These are phyloP conservation scores for Patellaria atrata DNA, from an alignment of 495 filamentous ascomycete species.

Conservation along the genomic window DNA sequence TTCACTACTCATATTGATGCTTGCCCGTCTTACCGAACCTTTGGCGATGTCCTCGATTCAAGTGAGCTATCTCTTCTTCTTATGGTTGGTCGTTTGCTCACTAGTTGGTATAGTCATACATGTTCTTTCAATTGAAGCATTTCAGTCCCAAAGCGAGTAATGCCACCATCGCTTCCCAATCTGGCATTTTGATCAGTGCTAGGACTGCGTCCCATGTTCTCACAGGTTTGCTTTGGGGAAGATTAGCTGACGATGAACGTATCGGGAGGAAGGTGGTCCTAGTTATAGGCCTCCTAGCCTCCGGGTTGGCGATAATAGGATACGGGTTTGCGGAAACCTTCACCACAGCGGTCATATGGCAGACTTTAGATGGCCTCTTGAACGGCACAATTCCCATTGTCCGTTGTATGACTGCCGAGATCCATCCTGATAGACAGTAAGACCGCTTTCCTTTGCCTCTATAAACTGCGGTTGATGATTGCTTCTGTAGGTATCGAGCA, in stretches of 20 bases:
- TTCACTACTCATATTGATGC: no score
- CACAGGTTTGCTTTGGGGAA: slow-evolving; percentile 9
- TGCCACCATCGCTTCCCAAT: slow-evolving; percentile 4
- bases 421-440: slow-evolving; percentile 9
- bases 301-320: slow-evolving; percentile 1
- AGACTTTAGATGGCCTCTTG: slow-evolving; percentile 6
- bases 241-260: slow-evolving; percentile 5
- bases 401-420: slow-evolving; percentile 7
- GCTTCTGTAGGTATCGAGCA: slow-evolving; percentile 2
- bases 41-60: no score
- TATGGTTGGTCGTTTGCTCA: no score
- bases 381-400: slow-evolving; percentile 7
- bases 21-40: no score
- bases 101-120: slow-evolving; percentile 8
- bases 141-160: slow-evolving; percentile 2
- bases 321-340: slow-evolving; percentile 7
- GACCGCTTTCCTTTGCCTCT: neutral
- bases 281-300: slow-evolving; percentile 3
- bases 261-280: slow-evolving; percentile 7
- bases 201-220: slow-evolving; percentile 6
- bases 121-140: slow-evolving; percentile 10
- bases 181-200: slow-evolving; percentile 7
- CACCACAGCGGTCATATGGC: slow-evolving; percentile 1
- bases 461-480: neutral
- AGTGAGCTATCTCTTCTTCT: no score